These are phyloP conservation scores for Scheffersomyces segobiensis DNA, from an alignment of 1,139 yeast species.

Conservation along the genomic window DNA sequence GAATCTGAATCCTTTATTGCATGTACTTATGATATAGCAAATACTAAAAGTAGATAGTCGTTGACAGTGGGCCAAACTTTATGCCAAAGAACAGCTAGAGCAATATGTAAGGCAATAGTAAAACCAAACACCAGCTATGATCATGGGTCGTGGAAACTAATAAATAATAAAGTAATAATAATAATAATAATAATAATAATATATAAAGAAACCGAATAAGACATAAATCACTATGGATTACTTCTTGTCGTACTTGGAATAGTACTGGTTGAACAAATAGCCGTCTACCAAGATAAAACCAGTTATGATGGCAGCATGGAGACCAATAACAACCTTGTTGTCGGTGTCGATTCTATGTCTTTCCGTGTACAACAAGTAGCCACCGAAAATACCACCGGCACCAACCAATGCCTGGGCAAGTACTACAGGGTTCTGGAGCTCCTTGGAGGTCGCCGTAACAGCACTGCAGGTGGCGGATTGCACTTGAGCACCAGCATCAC, in stretches of 20 bases:
- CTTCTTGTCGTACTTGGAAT: conserved; percentile 50
- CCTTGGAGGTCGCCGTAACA: conserved; percentile 16
- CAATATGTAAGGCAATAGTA: not conserved
- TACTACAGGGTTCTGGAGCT: conserved; percentile 65
- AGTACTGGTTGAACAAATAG: conserved; percentile 51
- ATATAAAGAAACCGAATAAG: not conserved
- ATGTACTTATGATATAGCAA: not conserved
- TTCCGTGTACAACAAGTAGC: conserved; percentile 53
- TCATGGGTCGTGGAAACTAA: not conserved
- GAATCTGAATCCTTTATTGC: not conserved
- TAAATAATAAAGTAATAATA: too few species aligned
- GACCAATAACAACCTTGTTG: conserved; percentile 48
- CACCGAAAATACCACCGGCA: conserved; percentile 50
- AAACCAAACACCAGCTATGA: not conserved
- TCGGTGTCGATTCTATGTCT: conserved; percentile 51
- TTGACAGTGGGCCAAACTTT: not conserved
- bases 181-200: too few species aligned
- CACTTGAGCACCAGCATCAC: conserved; percentile 3
- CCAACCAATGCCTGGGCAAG: conserved; percentile 54
- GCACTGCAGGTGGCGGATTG: conserved; percentile 1
- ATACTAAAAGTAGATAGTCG: not conserved
- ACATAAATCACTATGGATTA: conserved; percentile 14
- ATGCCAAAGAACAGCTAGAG: not conserved
- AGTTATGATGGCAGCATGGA: conserved; percentile 55
- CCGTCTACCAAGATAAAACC: conserved; percentile 59